Evolutionary conservation across 768 basidiomycete species (phyloP).

Genomic region (Pleurotus sapidus): DNA sequence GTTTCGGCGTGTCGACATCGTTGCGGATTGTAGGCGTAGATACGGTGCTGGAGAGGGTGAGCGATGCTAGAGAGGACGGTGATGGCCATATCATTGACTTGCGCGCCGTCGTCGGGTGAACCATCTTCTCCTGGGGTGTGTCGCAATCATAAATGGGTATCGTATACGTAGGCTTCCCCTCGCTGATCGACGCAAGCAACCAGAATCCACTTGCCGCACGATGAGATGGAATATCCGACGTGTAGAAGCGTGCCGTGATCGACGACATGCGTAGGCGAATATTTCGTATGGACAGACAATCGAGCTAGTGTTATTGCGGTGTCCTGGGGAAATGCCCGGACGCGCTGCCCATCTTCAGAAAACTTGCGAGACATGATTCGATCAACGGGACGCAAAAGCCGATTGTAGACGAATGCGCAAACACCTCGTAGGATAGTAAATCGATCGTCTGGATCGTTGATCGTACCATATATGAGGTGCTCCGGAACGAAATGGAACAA

Average conservation of each 20-base stretch:
- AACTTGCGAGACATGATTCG: conserved; percentile 58
- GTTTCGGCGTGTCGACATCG: too few relatives aligned
- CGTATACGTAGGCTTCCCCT: conserved; percentile 74
- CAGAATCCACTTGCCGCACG: conserved; percentile 74
- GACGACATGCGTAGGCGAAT: conserved; percentile 35
- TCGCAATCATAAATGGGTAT: conserved; percentile 65
- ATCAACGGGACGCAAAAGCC: conserved; percentile 60
- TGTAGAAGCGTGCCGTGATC: conserved; percentile 61
- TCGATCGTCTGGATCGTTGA: conserved; percentile 40
- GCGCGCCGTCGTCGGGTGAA: conserved; percentile 26
- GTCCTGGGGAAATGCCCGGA: conserved; percentile 55
- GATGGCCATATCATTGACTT: conserved; percentile 20
- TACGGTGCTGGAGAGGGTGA: too few relatives aligned
- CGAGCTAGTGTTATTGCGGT: conserved; percentile 65
- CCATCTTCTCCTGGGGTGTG: conserved; percentile 31
- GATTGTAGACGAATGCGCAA: conserved; percentile 68
- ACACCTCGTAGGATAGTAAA: conserved; percentile 46
- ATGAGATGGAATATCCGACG: conserved; percentile 66
- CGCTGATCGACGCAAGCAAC: conserved; percentile 75
- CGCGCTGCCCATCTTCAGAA: conserved; percentile 33
- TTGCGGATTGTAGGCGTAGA: too few relatives aligned
- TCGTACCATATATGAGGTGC: too few relatives aligned
- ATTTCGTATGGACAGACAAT: conserved; percentile 26
- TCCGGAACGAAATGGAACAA: too few relatives aligned
- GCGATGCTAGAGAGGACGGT: too few relatives aligned